Evolutionary conservation across 2,329 filamentous ascomycete genomes (phyloP).

Genomic region (Ascochyta koolunga): DNA sequence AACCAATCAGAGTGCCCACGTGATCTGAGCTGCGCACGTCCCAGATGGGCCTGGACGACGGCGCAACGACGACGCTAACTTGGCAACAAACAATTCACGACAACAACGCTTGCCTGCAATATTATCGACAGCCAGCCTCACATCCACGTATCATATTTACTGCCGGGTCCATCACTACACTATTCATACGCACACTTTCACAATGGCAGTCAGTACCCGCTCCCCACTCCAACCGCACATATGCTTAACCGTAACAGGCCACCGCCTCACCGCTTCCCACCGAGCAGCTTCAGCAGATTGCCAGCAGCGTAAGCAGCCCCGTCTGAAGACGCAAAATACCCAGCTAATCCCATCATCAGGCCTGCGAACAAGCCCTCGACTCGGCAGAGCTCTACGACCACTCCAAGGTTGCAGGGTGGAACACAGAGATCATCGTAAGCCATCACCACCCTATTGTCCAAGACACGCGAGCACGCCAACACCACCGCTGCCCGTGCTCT

Average conservation of each 20-base stretch:
- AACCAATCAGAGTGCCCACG: constrained; percentile 38
- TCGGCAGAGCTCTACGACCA: constrained; percentile 84
- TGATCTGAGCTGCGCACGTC: constrained; percentile 19
- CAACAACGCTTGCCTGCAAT: constrained; percentile 16
- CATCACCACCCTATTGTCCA: constrained; percentile 24
- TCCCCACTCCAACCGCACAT: neutral
- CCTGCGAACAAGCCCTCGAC: constrained; percentile 79
- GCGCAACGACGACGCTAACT: constrained; percentile 13
- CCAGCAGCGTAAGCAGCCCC: constrained; percentile 30
- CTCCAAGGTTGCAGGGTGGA: constrained; percentile 83
- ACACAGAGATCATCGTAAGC: constrained; percentile 87
- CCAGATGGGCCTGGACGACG: constrained; percentile 18
- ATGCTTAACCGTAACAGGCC: constrained; percentile 3
- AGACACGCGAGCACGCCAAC: constrained; percentile 6
- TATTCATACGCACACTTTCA: constrained; percentile 25
- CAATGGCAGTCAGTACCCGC: constrained; percentile 36
- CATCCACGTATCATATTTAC: constrained; percentile 1
- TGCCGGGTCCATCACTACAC: constrained; percentile 1
- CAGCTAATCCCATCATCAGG: constrained; percentile 58
- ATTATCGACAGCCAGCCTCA: constrained; percentile 2
- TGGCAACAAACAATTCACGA: constrained; percentile 26
- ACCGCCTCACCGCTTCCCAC: constrained; percentile 41
- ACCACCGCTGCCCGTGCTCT: constrained; percentile 2
- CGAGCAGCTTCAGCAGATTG: constrained; percentile 40
- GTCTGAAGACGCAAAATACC: neutral